Conservation (phyloP, 2,329 filamentous ascomycete species). For the Sordariomycetes sp. region DNA sequence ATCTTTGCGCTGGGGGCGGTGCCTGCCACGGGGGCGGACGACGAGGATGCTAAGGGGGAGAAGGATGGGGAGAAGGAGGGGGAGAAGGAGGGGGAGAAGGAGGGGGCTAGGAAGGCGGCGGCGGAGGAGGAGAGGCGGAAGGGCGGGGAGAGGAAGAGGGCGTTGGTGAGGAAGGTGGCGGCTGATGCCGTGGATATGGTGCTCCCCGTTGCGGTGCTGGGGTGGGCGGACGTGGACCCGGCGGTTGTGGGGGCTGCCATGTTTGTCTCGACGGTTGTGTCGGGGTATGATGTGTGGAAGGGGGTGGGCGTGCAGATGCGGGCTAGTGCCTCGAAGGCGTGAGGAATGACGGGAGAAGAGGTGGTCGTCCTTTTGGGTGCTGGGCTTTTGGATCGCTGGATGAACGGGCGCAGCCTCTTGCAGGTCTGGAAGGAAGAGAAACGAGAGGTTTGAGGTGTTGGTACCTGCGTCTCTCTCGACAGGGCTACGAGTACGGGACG, state of each 20-base stretch:
- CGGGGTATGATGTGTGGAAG: constrained; percentile 51
- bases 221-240: constrained; percentile 44
- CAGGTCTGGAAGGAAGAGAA: no score
- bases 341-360: background rate
- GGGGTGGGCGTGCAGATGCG: background rate
- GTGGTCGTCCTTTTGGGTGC: no score
- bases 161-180: constrained; percentile 10
- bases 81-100: constrained; percentile 7
- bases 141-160: constrained; percentile 19
- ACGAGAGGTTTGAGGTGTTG: no score
- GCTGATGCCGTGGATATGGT: constrained; percentile 51
- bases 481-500: no score
- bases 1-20: constrained; percentile 25
- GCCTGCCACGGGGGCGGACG: constrained; percentile 12
- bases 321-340: background rate
- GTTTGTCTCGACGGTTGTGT: constrained; percentile 51
- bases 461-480: no score
- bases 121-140: constrained; percentile 20
- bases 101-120: constrained; percentile 11
- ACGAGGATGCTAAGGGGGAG: constrained; percentile 4
- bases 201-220: constrained; percentile 48
- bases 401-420: no score
- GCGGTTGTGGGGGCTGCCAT: constrained; percentile 46
- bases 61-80: constrained; percentile 7
- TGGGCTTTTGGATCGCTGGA: no score